These are phyloP conservation scores for Magnusiomyces ingens DNA, from an alignment of 1,139 yeast species.

Conservation along the genomic window DNA sequence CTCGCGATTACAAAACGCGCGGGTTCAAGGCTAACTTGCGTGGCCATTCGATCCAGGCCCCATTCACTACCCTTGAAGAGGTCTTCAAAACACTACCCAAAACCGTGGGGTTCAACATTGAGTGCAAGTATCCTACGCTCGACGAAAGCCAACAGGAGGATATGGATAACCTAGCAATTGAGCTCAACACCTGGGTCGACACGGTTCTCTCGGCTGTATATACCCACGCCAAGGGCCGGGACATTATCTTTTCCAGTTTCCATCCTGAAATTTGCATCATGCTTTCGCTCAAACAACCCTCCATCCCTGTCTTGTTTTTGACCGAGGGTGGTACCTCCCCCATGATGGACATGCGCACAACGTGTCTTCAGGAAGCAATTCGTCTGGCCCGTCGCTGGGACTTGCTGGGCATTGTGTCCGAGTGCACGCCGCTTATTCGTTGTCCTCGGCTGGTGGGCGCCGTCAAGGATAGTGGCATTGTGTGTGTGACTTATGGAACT, in stretches of 20 bases:
- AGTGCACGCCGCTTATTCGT: slow-evolving; percentile 73
- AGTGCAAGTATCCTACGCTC: slow-evolving; percentile 91
- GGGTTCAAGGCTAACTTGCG: slow-evolving; percentile 90
- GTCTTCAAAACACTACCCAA: slow-evolving; percentile 74
- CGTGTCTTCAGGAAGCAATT: slow-evolving; percentile 84
- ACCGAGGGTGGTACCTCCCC: slow-evolving; percentile 79
- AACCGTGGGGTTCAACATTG: slow-evolving; percentile 88
- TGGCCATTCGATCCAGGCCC: slow-evolving; percentile 85
- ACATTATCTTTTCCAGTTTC: slow-evolving; percentile 84
- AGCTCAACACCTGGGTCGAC: slow-evolving; percentile 77
- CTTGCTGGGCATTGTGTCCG: slow-evolving; percentile 84
- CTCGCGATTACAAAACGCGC: slow-evolving; percentile 78
- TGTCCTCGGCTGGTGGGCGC: slow-evolving; percentile 88
- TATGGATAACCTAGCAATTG: slow-evolving; percentile 79
- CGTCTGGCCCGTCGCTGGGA: slow-evolving; percentile 92
- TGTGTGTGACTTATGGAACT: slow-evolving; percentile 87
- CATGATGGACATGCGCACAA: slow-evolving; percentile 87
- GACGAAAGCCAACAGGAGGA: slow-evolving; percentile 88
- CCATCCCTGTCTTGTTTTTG: slow-evolving; percentile 68
- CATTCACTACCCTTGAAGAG: slow-evolving; percentile 83
- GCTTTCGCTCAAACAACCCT: slow-evolving; percentile 85
- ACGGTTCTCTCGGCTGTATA: slow-evolving; percentile 72
- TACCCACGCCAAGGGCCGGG: slow-evolving; percentile 73
- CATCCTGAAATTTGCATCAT: slow-evolving; percentile 89
- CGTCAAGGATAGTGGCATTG: slow-evolving; percentile 83